Percentiles rank a stretch among this genome's conserved stretches.
These are phyloP conservation scores for Pharnaceum exiguum DNA, from an alignment of 148 eudicot species.

Conservation along the genomic window DNA sequence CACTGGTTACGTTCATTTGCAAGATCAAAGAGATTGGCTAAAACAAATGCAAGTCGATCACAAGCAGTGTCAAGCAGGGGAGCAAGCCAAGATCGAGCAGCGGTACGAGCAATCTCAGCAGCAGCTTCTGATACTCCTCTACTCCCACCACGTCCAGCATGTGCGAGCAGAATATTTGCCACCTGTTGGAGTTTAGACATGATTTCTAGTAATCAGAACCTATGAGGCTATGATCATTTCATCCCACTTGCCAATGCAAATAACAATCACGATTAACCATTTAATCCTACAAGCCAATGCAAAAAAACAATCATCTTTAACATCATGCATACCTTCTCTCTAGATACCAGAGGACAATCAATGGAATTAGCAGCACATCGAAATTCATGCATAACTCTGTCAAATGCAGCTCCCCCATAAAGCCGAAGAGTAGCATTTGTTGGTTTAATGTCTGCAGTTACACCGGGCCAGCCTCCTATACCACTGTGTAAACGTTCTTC, in stretches of 20 bases:
- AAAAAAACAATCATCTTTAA: background rate
- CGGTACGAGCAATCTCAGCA: slow-evolving; percentile 98
- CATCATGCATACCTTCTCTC: slow-evolving; percentile 66
- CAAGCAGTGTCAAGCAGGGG: slow-evolving; percentile 95
- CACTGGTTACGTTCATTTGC: slow-evolving; percentile 67
- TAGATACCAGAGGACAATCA: slow-evolving; percentile 87
- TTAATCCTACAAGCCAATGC: slow-evolving; percentile 1
- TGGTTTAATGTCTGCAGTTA: slow-evolving; percentile 61
- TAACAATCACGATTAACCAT: too few relatives aligned
- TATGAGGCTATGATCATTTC: background rate
- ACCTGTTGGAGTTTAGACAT: slow-evolving; percentile 40
- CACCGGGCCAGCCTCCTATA: slow-evolving; percentile 94
- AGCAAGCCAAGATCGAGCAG: slow-evolving; percentile 89
- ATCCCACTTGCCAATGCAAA: background rate
- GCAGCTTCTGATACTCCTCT: slow-evolving; percentile 91
- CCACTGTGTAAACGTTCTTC: slow-evolving; percentile 88
- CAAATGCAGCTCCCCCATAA: slow-evolving; percentile 98
- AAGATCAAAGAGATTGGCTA: slow-evolving; percentile 78
- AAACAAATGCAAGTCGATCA: slow-evolving; percentile 87
- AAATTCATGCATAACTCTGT: slow-evolving; percentile 94
- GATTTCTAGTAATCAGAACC: slow-evolving; percentile 3
- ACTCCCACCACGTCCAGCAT: slow-evolving; percentile 90
- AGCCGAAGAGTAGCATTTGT: slow-evolving; percentile 83
- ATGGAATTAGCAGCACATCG: slow-evolving; percentile 93
- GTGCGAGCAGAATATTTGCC: slow-evolving; percentile 93